Conservation (phyloP, 805 yeast species). For the Hanseniaspora lachancei region DNA sequence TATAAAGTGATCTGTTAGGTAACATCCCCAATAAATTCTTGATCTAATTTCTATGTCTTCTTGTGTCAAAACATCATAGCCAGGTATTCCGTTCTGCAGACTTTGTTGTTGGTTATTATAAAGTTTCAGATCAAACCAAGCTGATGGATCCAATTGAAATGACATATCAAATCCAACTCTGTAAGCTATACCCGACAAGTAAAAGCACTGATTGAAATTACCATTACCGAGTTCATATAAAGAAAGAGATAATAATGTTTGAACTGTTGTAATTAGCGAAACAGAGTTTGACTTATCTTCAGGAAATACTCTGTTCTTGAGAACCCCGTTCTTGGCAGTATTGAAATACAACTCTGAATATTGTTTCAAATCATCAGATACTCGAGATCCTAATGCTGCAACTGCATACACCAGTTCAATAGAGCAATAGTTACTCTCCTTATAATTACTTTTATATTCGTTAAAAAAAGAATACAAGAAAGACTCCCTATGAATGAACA, state of each 20-base stretch:
- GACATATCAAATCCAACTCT: conserved; percentile 56
- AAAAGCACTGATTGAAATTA: conserved; percentile 47
- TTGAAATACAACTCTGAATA: conserved; percentile 35
- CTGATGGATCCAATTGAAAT: conserved; percentile 47
- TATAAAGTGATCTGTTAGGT: conserved; percentile 50
- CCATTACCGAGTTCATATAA: conserved; percentile 52
- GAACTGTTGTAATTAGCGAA: conserved; percentile 39
- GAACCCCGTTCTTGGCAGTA: conserved; percentile 33
- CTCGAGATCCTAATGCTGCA: conserved; percentile 45
- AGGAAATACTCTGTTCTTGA: conserved; percentile 27
- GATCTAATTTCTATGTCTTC: conserved; percentile 45
- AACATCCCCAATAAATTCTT: conserved; percentile 56
- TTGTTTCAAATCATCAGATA: conserved; percentile 32
- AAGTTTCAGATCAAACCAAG: conserved; percentile 35
- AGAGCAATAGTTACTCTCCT: conserved; percentile 40
- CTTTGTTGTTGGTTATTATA: neutral
- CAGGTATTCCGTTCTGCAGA: neutral
- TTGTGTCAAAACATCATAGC: conserved; percentile 29
- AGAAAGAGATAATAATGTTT: conserved; percentile 45
- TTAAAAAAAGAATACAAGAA: conserved; percentile 48
- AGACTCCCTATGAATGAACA: conserved; percentile 52
- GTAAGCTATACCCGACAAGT: conserved; percentile 48
- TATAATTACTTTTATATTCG: conserved; percentile 34
- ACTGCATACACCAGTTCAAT: conserved; percentile 41
- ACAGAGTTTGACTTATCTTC: conserved; percentile 24